These are phyloP conservation scores for Orbilia quercus DNA, from an alignment of 2,329 filamentous ascomycete genomes.

Conservation along the genomic window DNA sequence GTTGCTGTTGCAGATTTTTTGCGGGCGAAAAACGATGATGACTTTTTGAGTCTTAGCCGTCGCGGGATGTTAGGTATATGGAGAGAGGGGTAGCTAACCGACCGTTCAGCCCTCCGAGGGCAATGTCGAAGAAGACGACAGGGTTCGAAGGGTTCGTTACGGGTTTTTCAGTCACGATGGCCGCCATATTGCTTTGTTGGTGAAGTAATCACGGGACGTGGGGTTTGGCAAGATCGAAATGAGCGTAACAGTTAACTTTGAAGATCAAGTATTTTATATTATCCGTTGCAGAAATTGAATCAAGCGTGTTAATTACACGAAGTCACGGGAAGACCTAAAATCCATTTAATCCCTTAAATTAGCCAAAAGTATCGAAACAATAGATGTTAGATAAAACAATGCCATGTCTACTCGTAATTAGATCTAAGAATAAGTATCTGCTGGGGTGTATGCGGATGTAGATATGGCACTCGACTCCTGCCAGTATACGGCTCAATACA, in stretches of 20 bases:
- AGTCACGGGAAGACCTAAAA: slow-evolving; percentile 18
- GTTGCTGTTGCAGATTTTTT: slow-evolving; percentile 44
- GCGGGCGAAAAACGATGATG: not conserved
- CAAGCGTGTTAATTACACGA: slow-evolving; percentile 5
- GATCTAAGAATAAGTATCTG: no score
- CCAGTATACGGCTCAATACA: no score
- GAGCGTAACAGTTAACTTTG: not conserved
- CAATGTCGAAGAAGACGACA: slow-evolving; percentile 79
- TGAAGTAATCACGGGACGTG: not conserved
- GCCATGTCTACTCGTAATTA: no score
- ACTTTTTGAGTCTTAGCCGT: not conserved
- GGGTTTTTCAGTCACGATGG: slow-evolving; percentile 47
- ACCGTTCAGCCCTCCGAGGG: slow-evolving; percentile 74
- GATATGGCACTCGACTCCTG: no score
- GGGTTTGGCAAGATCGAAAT: not conserved
- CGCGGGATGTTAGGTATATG: not conserved
- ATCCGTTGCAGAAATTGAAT: no score
- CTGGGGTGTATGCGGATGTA: no score
- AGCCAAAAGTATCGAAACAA: no score
- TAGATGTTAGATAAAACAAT: no score
- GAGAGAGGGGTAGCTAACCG: slow-evolving; percentile 45
- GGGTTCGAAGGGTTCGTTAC: slow-evolving; percentile 45
- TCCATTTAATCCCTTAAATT: no score
- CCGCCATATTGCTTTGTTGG: slow-evolving; percentile 27
- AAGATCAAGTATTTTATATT: no score